phyloP scores from a whole-genome alignment of 306 rosid species.

The Aeschynomene evenia region DNA sequence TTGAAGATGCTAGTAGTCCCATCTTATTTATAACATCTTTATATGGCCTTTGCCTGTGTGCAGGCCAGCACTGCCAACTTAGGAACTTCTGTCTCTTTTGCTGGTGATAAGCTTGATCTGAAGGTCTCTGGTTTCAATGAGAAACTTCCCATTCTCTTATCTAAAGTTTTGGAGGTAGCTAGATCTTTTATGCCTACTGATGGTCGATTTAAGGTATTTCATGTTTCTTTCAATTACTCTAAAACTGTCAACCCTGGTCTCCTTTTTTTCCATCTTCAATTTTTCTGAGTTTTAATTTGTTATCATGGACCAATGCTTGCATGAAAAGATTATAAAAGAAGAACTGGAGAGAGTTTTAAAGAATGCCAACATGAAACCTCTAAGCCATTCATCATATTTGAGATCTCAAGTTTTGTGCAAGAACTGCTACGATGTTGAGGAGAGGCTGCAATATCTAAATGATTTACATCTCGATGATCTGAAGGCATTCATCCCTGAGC shows the following conservation, averaged over 20 bases:
- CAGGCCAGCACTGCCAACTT: conserved; percentile 95
- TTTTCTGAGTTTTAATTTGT: conserved; percentile 29
- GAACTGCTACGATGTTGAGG: conserved; percentile 70
- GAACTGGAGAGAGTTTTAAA: conserved; percentile 72
- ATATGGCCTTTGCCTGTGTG: conserved; percentile 14
- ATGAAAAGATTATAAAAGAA: conserved; percentile 79
- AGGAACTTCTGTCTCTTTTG: conserved; percentile 79
- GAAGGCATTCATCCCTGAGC: conserved; percentile 65
- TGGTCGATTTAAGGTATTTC: conserved; percentile 70
- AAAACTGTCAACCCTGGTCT: neutral
- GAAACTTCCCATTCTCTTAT: conserved; percentile 76
- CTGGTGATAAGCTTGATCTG: conserved; percentile 79
- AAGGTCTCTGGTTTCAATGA: conserved; percentile 89
- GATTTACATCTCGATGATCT: conserved; percentile 65
- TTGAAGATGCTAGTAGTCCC: neutral
- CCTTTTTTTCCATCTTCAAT: neutral
- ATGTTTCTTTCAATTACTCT: conserved; percentile 14
- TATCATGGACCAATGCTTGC: conserved; percentile 23
- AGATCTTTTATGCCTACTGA: conserved; percentile 69
- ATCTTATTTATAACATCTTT: conserved; percentile 14
- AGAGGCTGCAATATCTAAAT: conserved; percentile 54
- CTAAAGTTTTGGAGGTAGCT: conserved; percentile 59
- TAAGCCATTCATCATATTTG: conserved; percentile 75
- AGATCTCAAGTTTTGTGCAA: conserved; percentile 78
- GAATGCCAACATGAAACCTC: conserved; percentile 92